Conservation (phyloP, 1,139 yeast genomes). For the Debaryomyces sp. region DNA sequence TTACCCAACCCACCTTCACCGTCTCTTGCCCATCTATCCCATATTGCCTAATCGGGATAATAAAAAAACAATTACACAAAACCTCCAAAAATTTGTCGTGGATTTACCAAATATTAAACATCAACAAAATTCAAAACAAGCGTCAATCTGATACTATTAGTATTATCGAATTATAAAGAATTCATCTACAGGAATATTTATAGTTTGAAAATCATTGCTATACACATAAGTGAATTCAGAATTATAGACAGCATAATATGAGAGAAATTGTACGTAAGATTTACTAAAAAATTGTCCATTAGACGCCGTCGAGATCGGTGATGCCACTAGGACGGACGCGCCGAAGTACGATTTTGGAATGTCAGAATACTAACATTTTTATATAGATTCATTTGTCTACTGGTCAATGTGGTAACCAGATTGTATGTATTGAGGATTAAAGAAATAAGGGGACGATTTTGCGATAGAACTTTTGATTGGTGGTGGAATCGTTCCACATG, state of each 20-base stretch:
- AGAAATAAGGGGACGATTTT: background rate
- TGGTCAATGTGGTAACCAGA: conserved; percentile 99
- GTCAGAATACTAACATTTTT: conserved; percentile 2
- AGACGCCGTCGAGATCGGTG: background rate
- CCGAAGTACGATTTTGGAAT: background rate
- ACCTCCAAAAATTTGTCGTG: background rate
- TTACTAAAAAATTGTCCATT: background rate
- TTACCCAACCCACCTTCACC: background rate
- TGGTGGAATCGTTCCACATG: background rate
- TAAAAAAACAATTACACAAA: conserved; percentile 6
- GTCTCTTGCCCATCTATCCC: background rate
- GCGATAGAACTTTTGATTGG: background rate
- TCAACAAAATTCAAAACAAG: conserved; percentile 8
- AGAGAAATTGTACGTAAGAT: conserved; percentile 59
- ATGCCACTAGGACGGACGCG: conserved; percentile 4
- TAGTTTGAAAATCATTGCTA: conserved; percentile 4
- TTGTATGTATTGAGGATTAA: conserved; percentile 50
- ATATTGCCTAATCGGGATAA: conserved; percentile 4
- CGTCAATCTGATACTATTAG: background rate
- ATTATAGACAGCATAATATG: conserved; percentile 30
- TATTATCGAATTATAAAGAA: background rate
- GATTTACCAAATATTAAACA: conserved; percentile 1
- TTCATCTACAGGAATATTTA: conserved; percentile 4
- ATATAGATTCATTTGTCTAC: conserved; percentile 87
- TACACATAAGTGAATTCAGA: conserved; percentile 1